These are phyloP conservation scores for Asterella californica DNA, from an alignment of 225 moss, liverwort and hornwort genomes.

Conservation along the genomic window DNA sequence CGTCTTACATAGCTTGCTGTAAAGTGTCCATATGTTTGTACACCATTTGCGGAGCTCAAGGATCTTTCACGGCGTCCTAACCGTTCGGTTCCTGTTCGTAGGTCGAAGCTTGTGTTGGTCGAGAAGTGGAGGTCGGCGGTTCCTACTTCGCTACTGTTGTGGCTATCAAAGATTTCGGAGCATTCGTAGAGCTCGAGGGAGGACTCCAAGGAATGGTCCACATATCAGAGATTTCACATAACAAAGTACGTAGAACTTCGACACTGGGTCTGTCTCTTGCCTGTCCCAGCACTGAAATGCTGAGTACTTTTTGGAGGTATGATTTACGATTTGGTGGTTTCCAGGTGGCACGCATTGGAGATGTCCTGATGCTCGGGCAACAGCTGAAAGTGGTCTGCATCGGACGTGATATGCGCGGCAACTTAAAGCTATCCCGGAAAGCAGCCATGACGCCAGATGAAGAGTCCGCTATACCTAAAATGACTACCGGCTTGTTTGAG, in stretches of 20 bases:
- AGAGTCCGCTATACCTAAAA: conserved; percentile 10
- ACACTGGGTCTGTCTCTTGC: too few species aligned
- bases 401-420: conserved; percentile 91
- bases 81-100: conserved; percentile 1
- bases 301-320: neutral
- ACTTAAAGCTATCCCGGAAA: conserved; percentile 86
- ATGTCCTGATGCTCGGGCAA: conserved; percentile 75
- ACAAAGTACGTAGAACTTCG: conserved; percentile 29
- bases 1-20: neutral
- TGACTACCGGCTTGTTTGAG: neutral
- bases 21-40: neutral
- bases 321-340: neutral
- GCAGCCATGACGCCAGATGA: conserved; percentile 53
- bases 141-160: conserved; percentile 73
- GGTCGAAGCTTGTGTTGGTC: conserved; percentile 80
- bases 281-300: neutral
- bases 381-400: conserved; percentile 72
- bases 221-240: conserved; percentile 90
- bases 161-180: conserved; percentile 94
- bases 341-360: conserved; percentile 65
- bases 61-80: neutral
- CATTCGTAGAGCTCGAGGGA: conserved; percentile 87
- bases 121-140: conserved; percentile 91
- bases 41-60: neutral
- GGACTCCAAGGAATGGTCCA: conserved; percentile 95